phyloP scores from a whole-genome alignment of 2,329 filamentous ascomycete species.

The Scolecobasidium constrictum region DNA sequence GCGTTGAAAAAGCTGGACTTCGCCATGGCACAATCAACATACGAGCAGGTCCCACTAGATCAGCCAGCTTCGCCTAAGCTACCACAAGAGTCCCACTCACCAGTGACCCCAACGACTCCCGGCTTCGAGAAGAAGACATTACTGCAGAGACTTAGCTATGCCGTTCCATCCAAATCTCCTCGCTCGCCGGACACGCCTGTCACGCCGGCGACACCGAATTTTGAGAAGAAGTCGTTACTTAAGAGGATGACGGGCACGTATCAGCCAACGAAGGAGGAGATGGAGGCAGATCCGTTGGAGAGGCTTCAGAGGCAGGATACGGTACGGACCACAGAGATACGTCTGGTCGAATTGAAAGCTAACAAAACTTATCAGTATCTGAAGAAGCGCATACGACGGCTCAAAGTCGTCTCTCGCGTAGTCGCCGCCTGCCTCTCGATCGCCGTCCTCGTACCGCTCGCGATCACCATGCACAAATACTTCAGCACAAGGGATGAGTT shows the following conservation, averaged over 20 bases:
- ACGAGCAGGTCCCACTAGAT: not conserved
- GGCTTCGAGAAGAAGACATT: not conserved
- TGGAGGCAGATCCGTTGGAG: not conserved
- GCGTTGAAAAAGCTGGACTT: no score
- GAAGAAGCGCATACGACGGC: constrained; percentile 26
- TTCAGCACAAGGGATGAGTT: constrained; percentile 21
- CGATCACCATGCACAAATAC: constrained; percentile 28
- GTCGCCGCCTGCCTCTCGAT: constrained; percentile 24
- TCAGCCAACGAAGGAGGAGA: not conserved
- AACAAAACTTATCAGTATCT: constrained; percentile 13
- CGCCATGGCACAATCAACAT: not conserved
- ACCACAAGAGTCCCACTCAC: not conserved
- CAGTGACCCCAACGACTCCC: not conserved
- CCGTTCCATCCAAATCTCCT: not conserved
- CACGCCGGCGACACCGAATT: not conserved
- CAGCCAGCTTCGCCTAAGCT: not conserved
- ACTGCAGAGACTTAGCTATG: not conserved
- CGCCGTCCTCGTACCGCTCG: constrained; percentile 24
- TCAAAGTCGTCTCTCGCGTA: constrained; percentile 25
- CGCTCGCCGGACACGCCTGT: not conserved
- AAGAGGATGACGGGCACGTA: not conserved
- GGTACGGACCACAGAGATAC: not conserved
- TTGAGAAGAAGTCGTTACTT: not conserved
- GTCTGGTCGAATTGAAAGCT: not conserved
- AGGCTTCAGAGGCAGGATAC: not conserved